These are phyloP conservation scores for Suhomyces bribrorum DNA, from an alignment of 1,139 yeast genomes.

Conservation along the genomic window DNA sequence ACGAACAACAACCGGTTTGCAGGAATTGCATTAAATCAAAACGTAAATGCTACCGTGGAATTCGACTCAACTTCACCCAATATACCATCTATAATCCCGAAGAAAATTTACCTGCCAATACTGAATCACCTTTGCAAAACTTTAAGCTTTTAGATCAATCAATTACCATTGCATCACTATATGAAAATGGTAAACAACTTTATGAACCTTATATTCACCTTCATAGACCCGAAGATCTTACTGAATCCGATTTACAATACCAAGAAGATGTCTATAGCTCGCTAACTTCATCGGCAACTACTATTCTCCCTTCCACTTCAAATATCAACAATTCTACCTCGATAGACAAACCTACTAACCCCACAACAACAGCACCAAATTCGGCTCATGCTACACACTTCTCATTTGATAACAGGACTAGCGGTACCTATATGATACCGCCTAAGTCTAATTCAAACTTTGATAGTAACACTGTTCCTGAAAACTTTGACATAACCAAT, in stretches of 20 bases:
- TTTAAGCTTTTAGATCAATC: constrained; percentile 39
- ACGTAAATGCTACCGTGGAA: constrained; percentile 46
- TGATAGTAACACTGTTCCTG: constrained; percentile 19
- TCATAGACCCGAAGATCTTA: constrained; percentile 33
- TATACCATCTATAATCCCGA: constrained; percentile 44
- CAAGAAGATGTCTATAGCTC: constrained; percentile 27
- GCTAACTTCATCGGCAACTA: not conserved
- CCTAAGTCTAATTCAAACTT: constrained; percentile 9
- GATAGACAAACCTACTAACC: not conserved
- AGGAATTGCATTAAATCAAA: constrained; percentile 45
- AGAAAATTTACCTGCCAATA: constrained; percentile 10
- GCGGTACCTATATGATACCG: no score
- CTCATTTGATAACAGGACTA: no score
- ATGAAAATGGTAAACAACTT: constrained; percentile 32
- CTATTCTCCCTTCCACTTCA: not conserved
- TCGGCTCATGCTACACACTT: not conserved
- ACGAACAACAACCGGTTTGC: constrained; percentile 49
- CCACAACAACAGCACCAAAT: not conserved
- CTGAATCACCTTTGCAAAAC: constrained; percentile 1
- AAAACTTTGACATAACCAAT: constrained; percentile 27
- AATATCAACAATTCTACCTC: not conserved
- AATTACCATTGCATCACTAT: constrained; percentile 43
- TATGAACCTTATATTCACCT: constrained; percentile 37
- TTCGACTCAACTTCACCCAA: constrained; percentile 48
- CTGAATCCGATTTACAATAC: constrained; percentile 35